Conservation (phyloP, 2,329 filamentous ascomycete species). For the Epichloe elymi region DNA sequence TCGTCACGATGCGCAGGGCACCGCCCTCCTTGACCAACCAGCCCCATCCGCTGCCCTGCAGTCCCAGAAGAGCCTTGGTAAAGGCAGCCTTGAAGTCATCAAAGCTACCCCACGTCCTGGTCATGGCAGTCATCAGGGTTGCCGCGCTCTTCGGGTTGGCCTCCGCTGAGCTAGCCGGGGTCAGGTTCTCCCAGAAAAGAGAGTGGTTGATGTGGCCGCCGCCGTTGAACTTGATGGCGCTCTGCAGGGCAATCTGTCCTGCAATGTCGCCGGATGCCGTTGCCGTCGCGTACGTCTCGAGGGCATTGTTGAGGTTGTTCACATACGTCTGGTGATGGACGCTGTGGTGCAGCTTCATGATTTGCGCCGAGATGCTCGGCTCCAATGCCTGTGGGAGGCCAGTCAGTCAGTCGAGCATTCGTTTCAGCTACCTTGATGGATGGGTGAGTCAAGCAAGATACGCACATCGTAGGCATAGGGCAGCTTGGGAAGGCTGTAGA, state of each 20-base stretch:
- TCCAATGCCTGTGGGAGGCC: constrained; percentile 45
- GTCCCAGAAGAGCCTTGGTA: constrained; percentile 47
- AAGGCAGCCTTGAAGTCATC: constrained; percentile 55
- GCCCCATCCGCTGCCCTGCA: constrained; percentile 81
- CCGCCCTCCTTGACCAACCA: constrained; percentile 61
- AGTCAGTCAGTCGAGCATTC: constrained; percentile 24
- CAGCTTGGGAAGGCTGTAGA: constrained; percentile 49
- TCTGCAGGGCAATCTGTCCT: constrained; percentile 53
- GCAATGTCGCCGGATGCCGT: constrained; percentile 44
- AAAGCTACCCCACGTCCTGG: constrained; percentile 54
- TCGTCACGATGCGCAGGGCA: constrained; percentile 58
- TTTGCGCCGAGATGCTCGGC: constrained; percentile 61
- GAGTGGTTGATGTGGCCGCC: constrained; percentile 90
- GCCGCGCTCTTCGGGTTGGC: constrained; percentile 39
- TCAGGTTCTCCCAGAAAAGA: constrained; percentile 80
- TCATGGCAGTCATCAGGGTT: constrained; percentile 46
- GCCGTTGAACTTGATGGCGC: constrained; percentile 72
- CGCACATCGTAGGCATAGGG: constrained; percentile 60
- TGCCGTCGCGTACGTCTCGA: constrained; percentile 46
- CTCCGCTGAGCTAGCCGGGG: constrained; percentile 44
- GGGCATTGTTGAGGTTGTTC: constrained; percentile 57
- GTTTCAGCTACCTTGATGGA: constrained; percentile 15
- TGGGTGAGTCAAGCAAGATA: constrained; percentile 5
- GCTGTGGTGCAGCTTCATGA: constrained; percentile 70
- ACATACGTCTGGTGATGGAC: constrained; percentile 74